Conservation (phyloP, 768 basidiomycete species). For the Leucocoprinus leucothites region DNA sequence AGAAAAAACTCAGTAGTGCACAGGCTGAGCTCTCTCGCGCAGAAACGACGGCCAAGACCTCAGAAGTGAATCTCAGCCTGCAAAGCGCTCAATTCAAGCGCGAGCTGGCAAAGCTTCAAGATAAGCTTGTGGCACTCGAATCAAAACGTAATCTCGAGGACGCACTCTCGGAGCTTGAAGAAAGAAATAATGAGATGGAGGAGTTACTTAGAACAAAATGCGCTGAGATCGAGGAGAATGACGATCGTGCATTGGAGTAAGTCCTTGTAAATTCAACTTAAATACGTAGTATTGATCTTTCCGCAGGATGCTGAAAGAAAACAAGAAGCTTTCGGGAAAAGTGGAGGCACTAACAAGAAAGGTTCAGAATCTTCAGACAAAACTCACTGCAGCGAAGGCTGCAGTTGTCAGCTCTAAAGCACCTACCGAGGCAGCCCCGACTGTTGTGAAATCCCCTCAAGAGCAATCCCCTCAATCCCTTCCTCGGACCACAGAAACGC, state of each 20-base stretch:
- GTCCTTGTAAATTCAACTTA: conserved; percentile 22
- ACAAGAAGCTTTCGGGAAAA: conserved; percentile 70
- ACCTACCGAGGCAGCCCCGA: neutral
- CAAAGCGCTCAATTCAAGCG: conserved; percentile 67
- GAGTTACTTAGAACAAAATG: conserved; percentile 66
- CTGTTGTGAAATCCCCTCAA: conserved; percentile 11
- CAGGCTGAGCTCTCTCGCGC: conserved; percentile 45
- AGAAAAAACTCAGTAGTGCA: conserved; percentile 37
- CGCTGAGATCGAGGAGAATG: conserved; percentile 79
- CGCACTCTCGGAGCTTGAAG: conserved; percentile 57
- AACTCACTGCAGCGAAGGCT: conserved; percentile 54
- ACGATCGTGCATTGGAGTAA: conserved; percentile 77
- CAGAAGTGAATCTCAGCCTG: conserved; percentile 64
- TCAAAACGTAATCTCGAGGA: conserved; percentile 54
- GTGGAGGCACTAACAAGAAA: conserved; percentile 73
- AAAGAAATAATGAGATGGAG: conserved; percentile 75
- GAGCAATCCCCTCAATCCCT: conserved; percentile 15
- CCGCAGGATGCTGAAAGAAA: conserved; percentile 70
- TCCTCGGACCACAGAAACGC: conserved; percentile 4
- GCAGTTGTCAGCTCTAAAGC: conserved; percentile 13
- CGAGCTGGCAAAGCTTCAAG: conserved; percentile 53
- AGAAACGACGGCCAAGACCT: conserved; percentile 56
- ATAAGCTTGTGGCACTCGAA: conserved; percentile 50
- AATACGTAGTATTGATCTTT: conserved; percentile 4
- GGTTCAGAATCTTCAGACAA: conserved; percentile 67